phyloP scores from a whole-genome alignment of 352 stramenopile species.

The Phytophthora megakarya region DNA sequence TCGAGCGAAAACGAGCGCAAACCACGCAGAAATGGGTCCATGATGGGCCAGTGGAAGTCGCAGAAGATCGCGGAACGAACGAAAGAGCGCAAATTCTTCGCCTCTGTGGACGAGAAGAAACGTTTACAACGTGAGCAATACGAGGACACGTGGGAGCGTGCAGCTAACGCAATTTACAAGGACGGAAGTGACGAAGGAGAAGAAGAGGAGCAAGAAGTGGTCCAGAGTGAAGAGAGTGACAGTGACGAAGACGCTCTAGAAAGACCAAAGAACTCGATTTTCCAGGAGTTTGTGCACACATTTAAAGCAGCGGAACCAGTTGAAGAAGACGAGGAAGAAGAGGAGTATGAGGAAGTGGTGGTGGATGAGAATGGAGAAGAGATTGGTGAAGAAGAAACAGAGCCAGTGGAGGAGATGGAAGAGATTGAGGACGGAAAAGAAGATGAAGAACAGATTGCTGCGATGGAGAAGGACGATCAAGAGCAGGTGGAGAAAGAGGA shows the following conservation, averaged over 20 bases:
- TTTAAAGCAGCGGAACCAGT: conserved; percentile 46
- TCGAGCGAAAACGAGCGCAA: conserved; percentile 22
- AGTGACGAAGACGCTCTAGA: conserved; percentile 21
- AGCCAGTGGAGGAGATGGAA: conserved; percentile 39
- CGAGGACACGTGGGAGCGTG: conserved; percentile 34
- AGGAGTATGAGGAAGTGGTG: conserved; percentile 52
- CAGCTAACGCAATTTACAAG: conserved; percentile 52
- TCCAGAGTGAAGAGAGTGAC: conserved; percentile 10
- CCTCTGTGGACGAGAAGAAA: conserved; percentile 57
- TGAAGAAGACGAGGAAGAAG: conserved; percentile 45
- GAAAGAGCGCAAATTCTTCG: conserved; percentile 54
- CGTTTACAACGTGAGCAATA: conserved; percentile 47
- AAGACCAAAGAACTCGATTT: conserved; percentile 44
- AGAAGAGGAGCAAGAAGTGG: neutral
- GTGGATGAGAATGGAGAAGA: conserved; percentile 52
- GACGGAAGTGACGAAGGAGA: conserved; percentile 22
- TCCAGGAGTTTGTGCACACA: conserved; percentile 74
- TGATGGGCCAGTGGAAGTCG: conserved; percentile 81
- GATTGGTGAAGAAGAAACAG: conserved; percentile 35
- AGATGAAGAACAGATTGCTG: conserved; percentile 38
- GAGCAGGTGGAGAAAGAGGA: conserved; percentile 31
- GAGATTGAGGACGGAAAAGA: conserved; percentile 43
- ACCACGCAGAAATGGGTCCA: conserved; percentile 42
- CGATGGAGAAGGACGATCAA: conserved; percentile 31
- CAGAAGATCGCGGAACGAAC: conserved; percentile 51